Conservation (phyloP, 768 basidiomycete species). For the Leccinum variicolor region DNA sequence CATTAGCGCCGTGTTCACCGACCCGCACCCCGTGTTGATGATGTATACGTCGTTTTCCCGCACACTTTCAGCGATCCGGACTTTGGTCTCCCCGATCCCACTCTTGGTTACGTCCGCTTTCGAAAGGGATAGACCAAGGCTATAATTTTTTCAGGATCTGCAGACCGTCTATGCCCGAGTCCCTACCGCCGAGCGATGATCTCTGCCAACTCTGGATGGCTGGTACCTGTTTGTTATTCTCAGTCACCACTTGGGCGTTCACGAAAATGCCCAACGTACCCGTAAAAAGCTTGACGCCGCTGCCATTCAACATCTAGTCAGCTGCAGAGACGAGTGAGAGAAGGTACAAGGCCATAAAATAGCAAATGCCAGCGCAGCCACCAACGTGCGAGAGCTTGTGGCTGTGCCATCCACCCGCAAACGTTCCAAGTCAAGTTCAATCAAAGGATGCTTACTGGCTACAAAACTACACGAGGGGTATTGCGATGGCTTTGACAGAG, state of each 20-base stretch:
- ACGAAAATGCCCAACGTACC: slow-evolving; percentile 35
- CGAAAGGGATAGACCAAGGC: slow-evolving; percentile 86
- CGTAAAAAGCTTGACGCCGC: slow-evolving; percentile 57
- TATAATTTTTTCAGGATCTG: slow-evolving; percentile 36
- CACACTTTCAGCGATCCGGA: slow-evolving; percentile 91
- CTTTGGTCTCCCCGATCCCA: slow-evolving; percentile 87
- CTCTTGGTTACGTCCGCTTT: slow-evolving; percentile 86
- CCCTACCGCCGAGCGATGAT: slow-evolving; percentile 85
- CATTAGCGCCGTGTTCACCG: slow-evolving; percentile 94
- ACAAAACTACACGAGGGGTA: slow-evolving; percentile 37
- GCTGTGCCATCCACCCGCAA: slow-evolving; percentile 8
- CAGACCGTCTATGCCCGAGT: slow-evolving; percentile 8
- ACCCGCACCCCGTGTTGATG: slow-evolving; percentile 86
- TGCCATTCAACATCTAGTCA: slow-evolving; percentile 50
- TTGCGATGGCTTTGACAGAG: slow-evolving; percentile 27
- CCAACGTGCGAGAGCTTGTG: slow-evolving; percentile 9
- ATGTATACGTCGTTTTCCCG: slow-evolving; percentile 99
- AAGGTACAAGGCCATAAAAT: slow-evolving; percentile 13
- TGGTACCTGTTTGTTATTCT: slow-evolving; percentile 61
- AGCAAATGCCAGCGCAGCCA: slow-evolving; percentile 11
- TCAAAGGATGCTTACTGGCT: slow-evolving; percentile 16
- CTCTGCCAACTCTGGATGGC: slow-evolving; percentile 93
- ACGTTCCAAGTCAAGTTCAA: background rate
- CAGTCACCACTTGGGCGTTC: background rate
- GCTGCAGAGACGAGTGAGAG: slow-evolving; percentile 12